A percentile compares a stretch with the other conserved stretches of the same genome.
Conservation (phyloP, 768 basidiomycete species). For the Podaxis pistillaris region DNA sequence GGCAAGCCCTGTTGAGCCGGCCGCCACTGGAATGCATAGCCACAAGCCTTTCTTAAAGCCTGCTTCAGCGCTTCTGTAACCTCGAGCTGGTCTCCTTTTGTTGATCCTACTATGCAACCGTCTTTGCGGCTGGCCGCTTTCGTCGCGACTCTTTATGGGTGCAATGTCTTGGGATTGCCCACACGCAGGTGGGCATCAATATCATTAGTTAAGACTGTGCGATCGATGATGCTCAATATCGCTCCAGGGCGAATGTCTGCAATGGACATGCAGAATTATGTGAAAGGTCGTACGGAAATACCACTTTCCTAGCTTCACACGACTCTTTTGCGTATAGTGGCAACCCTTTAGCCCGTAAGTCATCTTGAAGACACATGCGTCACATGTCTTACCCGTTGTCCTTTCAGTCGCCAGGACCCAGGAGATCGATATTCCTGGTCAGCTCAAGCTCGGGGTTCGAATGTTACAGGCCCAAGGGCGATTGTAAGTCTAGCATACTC, state of each 20-base stretch:
- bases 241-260: slow-evolving; percentile 43
- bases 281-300: slow-evolving; percentile 50
- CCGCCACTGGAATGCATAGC: neutral
- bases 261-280: slow-evolving; percentile 68
- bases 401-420: slow-evolving; percentile 43
- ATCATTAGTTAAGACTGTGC: neutral
- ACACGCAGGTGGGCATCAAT: slow-evolving; percentile 21
- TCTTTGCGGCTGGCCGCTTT: slow-evolving; percentile 33
- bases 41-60: neutral
- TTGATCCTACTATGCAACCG: slow-evolving; percentile 25
- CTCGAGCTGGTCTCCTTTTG: slow-evolving; percentile 34
- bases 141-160: slow-evolving; percentile 18
- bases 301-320: slow-evolving; percentile 48
- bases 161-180: slow-evolving; percentile 19
- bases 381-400: neutral
- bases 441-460: slow-evolving; percentile 47
- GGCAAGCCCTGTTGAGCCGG: neutral
- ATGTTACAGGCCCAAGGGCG: slow-evolving; percentile 56
- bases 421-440: slow-evolving; percentile 43
- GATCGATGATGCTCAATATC: neutral
- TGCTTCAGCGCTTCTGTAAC: neutral
- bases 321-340: slow-evolving; percentile 53
- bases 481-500: slow-evolving; percentile 24
- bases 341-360: slow-evolving; percentile 46
- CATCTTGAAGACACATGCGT: neutral